Percentiles rank a stretch among this genome's conserved stretches.
Conservation (phyloP, 306 rosid species). For the Cicer pinnatifidum region DNA sequence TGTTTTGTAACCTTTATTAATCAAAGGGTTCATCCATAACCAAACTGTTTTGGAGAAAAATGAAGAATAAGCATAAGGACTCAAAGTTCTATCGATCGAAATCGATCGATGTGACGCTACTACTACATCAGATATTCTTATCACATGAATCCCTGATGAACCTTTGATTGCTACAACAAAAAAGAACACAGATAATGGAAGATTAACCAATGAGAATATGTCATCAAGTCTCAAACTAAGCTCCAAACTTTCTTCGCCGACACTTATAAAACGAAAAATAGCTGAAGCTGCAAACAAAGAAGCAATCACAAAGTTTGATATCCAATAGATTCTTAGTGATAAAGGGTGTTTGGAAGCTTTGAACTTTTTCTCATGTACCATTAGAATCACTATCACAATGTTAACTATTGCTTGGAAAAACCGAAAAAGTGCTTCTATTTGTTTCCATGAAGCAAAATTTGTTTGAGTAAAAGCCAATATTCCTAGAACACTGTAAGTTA, state of each 20-base stretch:
- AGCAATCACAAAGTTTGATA: conserved; percentile 41
- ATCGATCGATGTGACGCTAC: conserved; percentile 13
- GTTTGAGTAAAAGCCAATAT: conserved; percentile 45
- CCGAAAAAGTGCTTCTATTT: conserved; percentile 47
- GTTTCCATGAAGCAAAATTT: conserved; percentile 44
- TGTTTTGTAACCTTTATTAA: conserved; percentile 45
- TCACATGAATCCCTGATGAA: conserved; percentile 50
- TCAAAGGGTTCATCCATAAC: conserved; percentile 57
- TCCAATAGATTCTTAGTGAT: conserved; percentile 49
- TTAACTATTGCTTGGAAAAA: conserved; percentile 43
- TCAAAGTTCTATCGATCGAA: conserved; percentile 37
- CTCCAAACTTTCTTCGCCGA: conserved; percentile 27
- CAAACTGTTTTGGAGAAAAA: conserved; percentile 45
- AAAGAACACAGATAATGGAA: conserved; percentile 44
- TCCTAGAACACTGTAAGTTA: conserved; percentile 45
- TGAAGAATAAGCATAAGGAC: conserved; percentile 50
- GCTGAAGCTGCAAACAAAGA: conserved; percentile 49
- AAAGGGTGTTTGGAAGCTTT: conserved; percentile 49
- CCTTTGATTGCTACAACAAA: conserved; percentile 32
- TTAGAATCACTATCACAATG: conserved; percentile 40
- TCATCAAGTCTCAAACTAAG: conserved; percentile 53
- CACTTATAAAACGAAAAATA: conserved; percentile 33
- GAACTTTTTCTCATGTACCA: conserved; percentile 49
- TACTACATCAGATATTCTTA: conserved; percentile 42
- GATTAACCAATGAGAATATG: conserved; percentile 46